Evolutionary conservation across 2,329 filamentous ascomycete genomes (phyloP).

Genomic region (Sphaerulina vaccinii): DNA sequence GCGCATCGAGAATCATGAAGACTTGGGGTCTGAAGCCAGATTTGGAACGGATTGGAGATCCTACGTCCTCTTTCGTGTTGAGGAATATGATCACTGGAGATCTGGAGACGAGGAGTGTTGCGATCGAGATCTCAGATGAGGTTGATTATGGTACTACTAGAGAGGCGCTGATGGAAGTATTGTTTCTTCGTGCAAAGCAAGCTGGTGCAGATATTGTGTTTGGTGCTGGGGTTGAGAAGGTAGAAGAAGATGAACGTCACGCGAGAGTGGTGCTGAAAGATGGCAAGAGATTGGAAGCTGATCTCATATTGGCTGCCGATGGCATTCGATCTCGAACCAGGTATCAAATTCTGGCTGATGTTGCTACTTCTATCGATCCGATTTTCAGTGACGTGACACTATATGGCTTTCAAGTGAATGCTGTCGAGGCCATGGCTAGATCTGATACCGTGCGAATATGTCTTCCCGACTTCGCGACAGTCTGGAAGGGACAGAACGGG

Average conservation of each 20-base stretch:
- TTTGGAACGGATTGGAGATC: conserved; percentile 12
- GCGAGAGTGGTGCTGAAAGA: conserved; percentile 1
- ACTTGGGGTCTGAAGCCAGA: conserved; percentile 12
- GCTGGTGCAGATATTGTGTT: conserved; percentile 4
- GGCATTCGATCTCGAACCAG: conserved; percentile 12
- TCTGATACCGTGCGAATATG: conserved; percentile 4
- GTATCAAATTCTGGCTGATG: conserved; percentile 7
- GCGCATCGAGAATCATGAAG: conserved; percentile 16
- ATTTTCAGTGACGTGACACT: conserved; percentile 8
- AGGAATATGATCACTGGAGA: conserved; percentile 12
- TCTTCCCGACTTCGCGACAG: conserved; percentile 4
- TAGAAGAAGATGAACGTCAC: conserved; percentile 6
- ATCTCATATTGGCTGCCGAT: conserved; percentile 16
- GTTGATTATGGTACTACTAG: conserved; percentile 10
- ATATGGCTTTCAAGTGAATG: conserved; percentile 4
- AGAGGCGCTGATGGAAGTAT: conserved; percentile 7
- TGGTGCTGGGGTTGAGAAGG: conserved; percentile 1
- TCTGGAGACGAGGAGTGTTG: conserved; percentile 8
- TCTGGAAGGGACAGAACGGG: conserved; percentile 9
- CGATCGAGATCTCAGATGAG: conserved; percentile 1
- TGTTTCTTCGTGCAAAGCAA: conserved; percentile 2
- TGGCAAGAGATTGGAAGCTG: conserved; percentile 5
- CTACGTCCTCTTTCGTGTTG: conserved; percentile 5
- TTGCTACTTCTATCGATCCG: conserved; percentile 3
- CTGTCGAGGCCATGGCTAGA: not conserved